Percentiles rank a stretch among this genome's conserved stretches.
Conservation (phyloP, 1,284 basidiomycete genomes). For the Trichosporon sp. region DNA sequence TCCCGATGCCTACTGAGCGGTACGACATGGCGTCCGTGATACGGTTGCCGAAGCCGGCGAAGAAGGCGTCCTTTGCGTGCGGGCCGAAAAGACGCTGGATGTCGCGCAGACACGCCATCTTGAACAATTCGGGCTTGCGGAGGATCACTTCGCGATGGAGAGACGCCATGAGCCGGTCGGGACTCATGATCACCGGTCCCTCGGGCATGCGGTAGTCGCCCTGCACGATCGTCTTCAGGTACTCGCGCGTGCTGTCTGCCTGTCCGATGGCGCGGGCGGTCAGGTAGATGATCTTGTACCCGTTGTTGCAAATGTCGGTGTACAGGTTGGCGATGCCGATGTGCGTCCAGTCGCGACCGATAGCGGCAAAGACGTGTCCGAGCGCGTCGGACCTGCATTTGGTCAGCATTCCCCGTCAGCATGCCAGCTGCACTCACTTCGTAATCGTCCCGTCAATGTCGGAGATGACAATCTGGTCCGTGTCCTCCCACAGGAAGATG, state of each 20-base stretch:
- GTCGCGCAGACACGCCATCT: conserved; percentile 98
- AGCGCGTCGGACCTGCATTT: conserved; percentile 83
- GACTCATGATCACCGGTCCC: conserved; percentile 99
- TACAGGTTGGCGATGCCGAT: conserved; percentile 97
- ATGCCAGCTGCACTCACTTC: conserved; percentile 65
- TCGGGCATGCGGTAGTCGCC: conserved; percentile 94
- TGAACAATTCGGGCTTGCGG: conserved; percentile 98
- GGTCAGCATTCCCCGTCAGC: not conserved
- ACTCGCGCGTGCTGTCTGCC: conserved; percentile 94
- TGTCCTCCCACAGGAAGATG: conserved; percentile 93
- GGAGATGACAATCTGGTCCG: conserved; percentile 87
- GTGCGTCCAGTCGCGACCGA: conserved; percentile 99
- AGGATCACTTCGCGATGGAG: conserved; percentile 97
- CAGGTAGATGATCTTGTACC: conserved; percentile 98
- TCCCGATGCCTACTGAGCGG: conserved; percentile 90
- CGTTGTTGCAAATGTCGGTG: conserved; percentile 93
- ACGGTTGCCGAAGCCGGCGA: conserved; percentile 96
- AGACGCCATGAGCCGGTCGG: conserved; percentile 91
- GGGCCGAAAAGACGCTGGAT: conserved; percentile 90
- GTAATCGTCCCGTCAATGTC: conserved; percentile 99
- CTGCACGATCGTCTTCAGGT: conserved; percentile 92
- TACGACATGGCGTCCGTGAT: conserved; percentile 98
- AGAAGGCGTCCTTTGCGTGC: conserved; percentile 72
- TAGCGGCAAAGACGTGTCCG: conserved; percentile 97
- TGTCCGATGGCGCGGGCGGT: conserved; percentile 98